These are phyloP conservation scores for Bipolaris gigantea DNA, from an alignment of 2,329 filamentous ascomycete genomes.

Conservation along the genomic window DNA sequence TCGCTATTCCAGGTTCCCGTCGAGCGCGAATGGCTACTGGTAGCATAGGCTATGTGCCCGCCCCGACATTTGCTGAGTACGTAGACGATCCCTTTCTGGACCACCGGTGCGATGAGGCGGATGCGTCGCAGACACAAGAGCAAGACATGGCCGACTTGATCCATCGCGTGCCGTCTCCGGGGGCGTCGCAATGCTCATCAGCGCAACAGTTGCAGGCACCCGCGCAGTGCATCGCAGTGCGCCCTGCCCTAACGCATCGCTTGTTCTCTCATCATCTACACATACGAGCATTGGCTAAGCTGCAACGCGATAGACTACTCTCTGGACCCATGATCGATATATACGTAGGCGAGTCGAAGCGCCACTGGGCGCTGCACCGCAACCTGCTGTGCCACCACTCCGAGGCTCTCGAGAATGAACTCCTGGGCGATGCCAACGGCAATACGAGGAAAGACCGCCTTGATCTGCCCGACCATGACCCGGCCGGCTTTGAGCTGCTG, in stretches of 20 bases:
- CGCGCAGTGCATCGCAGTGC: slow-evolving; percentile 28
- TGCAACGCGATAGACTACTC: slow-evolving; percentile 54
- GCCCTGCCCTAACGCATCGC: slow-evolving; percentile 41
- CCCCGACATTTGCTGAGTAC: slow-evolving; percentile 57
- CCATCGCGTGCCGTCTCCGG: slow-evolving; percentile 20
- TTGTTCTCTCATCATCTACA: slow-evolving; percentile 44
- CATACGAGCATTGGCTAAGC: slow-evolving; percentile 50
- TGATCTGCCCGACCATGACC: slow-evolving; percentile 55
- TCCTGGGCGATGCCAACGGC: slow-evolving; percentile 42
- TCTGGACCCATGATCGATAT: slow-evolving; percentile 57
- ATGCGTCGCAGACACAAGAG: slow-evolving; percentile 18
- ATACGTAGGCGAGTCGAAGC: slow-evolving; percentile 52
- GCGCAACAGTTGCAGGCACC: slow-evolving; percentile 15
- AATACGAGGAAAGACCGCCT: slow-evolving; percentile 45
- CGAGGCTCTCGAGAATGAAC: slow-evolving; percentile 47
- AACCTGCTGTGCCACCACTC: slow-evolving; percentile 58
- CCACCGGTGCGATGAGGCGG: slow-evolving; percentile 4
- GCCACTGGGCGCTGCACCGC: slow-evolving; percentile 56
- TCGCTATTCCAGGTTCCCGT: slow-evolving; percentile 45
- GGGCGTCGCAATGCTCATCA: slow-evolving; percentile 12
- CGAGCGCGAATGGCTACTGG: slow-evolving; percentile 51
- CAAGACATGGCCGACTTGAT: slow-evolving; percentile 15
- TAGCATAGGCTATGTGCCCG: slow-evolving; percentile 52
- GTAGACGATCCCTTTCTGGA: slow-evolving; percentile 39
- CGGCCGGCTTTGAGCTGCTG: slow-evolving; percentile 56